Evolutionary conservation across 441 rosid genomes (phyloP), one percentile per base, ranked within the genome.

Genomic region (Jatropha podagrica): DNA sequence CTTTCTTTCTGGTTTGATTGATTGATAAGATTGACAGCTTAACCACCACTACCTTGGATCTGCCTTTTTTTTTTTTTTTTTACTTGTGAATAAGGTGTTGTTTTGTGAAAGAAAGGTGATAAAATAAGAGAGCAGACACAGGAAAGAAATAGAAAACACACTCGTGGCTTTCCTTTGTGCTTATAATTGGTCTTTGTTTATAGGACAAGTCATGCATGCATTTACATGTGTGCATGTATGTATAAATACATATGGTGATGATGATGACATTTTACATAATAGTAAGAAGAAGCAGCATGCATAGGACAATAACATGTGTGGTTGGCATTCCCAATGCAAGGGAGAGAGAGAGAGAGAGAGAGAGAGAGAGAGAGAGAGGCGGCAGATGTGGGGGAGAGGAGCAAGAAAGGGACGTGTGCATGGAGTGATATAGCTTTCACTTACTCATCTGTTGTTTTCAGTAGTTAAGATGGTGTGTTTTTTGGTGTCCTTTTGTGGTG

Each of bases 381-480:
- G 83, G 81, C 84, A 82, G 88, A 88, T 81, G 91, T 90, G 92
- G 88, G 88, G 76, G 88, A 80, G 89, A 79, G 86, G 72, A 63
- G 77, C 27, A 55, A 80, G 95, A 91, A 91, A 91, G 87, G 89
- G 96, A 92, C 97, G 91, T 84, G 85, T 91, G 96, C 96, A 93
- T 90, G 95, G 82, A 66, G 81, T 75, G 82, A 80, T 56, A 72
- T 76, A 83, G 86, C 96, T 88, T 88, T 87, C 86, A 77, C 84
- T 87, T 92, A 83, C 82, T 91, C 96, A 93, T 77, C 87, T 77
- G 94, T 91, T 89, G 83, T 87, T 92, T 88, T 91, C 97, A 85
- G 72, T 76, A 85, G 79, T 87, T 83, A 85, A 83, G 83, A 81
- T 82, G 81, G 41, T 23, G 81, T 80, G 74, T 23, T 76, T 68